Evolutionary conservation across 2,329 filamentous ascomycete genomes (phyloP).

Genomic region (Rhinocladiella mackenziei): DNA sequence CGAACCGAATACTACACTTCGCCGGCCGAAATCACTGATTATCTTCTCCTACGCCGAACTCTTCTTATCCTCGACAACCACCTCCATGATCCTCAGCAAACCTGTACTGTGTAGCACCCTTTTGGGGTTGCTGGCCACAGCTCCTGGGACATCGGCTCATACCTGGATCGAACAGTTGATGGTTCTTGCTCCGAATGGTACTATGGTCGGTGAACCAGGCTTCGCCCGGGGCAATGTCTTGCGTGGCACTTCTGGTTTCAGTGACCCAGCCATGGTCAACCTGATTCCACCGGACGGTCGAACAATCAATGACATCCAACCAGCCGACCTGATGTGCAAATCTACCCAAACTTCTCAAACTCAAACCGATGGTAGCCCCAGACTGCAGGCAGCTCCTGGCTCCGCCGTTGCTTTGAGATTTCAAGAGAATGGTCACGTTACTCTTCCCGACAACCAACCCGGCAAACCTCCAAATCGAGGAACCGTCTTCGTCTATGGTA

Average conservation of each 20-base stretch:
- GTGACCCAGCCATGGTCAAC: slow-evolving; percentile 57
- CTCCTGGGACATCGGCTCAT: slow-evolving; percentile 51
- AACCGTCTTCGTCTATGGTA: slow-evolving; percentile 72
- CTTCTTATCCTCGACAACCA: neutral
- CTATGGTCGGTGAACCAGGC: slow-evolving; percentile 65
- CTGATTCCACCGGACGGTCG: slow-evolving; percentile 57
- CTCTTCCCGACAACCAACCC: slow-evolving; percentile 52
- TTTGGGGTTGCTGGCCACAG: slow-evolving; percentile 18
- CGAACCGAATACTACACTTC: slow-evolving; percentile 1
- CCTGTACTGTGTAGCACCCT: slow-evolving; percentile 30
- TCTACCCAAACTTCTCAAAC: slow-evolving; percentile 57
- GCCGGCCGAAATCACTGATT: slow-evolving; percentile 7
- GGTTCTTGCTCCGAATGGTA: slow-evolving; percentile 68
- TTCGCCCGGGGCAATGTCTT: slow-evolving; percentile 68
- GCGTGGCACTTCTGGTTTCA: slow-evolving; percentile 54
- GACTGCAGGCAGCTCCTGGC: slow-evolving; percentile 58
- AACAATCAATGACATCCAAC: slow-evolving; percentile 45
- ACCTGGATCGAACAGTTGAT: slow-evolving; percentile 78
- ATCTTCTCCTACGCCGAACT: neutral
- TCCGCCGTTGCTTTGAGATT: slow-evolving; percentile 65
- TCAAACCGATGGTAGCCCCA: slow-evolving; percentile 57
- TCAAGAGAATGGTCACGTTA: slow-evolving; percentile 74
- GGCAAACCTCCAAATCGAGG: slow-evolving; percentile 64
- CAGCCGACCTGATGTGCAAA: slow-evolving; percentile 60
- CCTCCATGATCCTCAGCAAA: slow-evolving; percentile 16